Base-by-base conservation (phyloP, 495 filamentous ascomycete genomes). In the Polyplosphaeria fusca region DNA sequence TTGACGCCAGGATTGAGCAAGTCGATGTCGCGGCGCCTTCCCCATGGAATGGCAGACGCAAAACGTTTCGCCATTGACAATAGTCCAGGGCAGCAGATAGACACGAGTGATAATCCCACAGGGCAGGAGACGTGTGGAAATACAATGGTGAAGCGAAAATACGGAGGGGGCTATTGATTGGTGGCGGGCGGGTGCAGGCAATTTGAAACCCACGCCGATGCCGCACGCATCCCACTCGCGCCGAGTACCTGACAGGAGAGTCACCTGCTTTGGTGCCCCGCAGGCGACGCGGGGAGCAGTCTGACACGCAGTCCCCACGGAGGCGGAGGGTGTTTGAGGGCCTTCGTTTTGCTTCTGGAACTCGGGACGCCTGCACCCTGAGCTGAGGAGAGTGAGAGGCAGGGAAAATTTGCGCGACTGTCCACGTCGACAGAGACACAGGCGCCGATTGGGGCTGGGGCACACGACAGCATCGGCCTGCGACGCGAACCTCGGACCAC, bases 261-360 rank as follows among this genome's bases (percentile, higher is more conserved):
- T 54, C 50, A 54, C 39, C 50, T 54, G 50, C 16, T 45, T 45
- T 45, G 28, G 50, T 18, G 50, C 30, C 52, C 51, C 22, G 22
- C 39, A 2, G 39, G 44, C 52, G 47, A 43, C 41, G 44, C 42
- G 52, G 42, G 51, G 43, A 47, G 30, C 22, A 45, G 2, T 45
- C 42, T 55, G 52, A 55, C 52, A 26, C 47, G 52, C 52, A 55
- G 41, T 23, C 18, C 7, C 4, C 23, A 46, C 5, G 23, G 12
- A 51, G 38, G 20, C 35, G 11, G 12, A 55, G 7, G 13, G 14
- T 13, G 11, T n/a, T 13, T 20, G 1, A n/a, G 19, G 50, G 30
- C 39, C 19, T 11, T 42, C 11, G 13, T 13, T 46, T 45, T 46
- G 41, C 28, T 55, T 55, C 52, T 55, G 52, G 41, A 55, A 55